Base-by-base conservation (phyloP, 2,329 filamentous ascomycete species). In the Emericellopsis atlantica region DNA sequence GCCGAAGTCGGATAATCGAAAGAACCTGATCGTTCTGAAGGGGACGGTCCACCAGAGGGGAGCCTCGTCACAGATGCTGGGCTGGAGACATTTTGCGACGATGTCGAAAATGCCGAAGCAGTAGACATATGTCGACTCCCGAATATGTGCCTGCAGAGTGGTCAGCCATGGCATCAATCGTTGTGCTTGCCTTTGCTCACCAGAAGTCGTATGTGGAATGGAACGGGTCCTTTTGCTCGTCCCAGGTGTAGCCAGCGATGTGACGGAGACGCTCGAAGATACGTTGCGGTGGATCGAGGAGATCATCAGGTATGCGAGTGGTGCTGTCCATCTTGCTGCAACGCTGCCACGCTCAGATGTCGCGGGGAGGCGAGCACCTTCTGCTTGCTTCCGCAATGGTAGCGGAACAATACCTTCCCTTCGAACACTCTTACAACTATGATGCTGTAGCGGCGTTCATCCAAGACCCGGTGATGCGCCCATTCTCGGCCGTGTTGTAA, bases 181-280 rank as follows among this genome's bases (percentile, higher is more conserved):
- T 4, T 29, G 26, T 29, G 3, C 29, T 26, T 36, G 21, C 26
- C 32, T 22, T 15, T 23, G 52, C 62, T 52, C 65, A 79, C 87
- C 89, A 96, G 65, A 89, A 88, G 58, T 93, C 87, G 61, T 95
- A 95, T 51, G 80, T 86, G 39, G 74, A 74, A 54, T 80, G 77
- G 42, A 72, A 65, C 10, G 75, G 74, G 22, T 60, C 59, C 43
- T 54, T 58, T 12, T 73, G 69, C 49, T 84, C 81, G 58, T 88
- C 81, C 84, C 84, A 89, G 6, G 73, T 76, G 56, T 86, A 88
- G 40, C 82, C 83, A 36, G 79, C 71, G 48, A 89, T 70, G 56
- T 85, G 81, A 46, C 75, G 71, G 48, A 89, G 69, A 39, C 84
- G 76, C 57, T 88, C 81, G 51, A 80, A 82, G 40, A 89, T 72